Base-by-base conservation (phyloP, 805 yeast species). In the Tanozyma kutaoensis region DNA sequence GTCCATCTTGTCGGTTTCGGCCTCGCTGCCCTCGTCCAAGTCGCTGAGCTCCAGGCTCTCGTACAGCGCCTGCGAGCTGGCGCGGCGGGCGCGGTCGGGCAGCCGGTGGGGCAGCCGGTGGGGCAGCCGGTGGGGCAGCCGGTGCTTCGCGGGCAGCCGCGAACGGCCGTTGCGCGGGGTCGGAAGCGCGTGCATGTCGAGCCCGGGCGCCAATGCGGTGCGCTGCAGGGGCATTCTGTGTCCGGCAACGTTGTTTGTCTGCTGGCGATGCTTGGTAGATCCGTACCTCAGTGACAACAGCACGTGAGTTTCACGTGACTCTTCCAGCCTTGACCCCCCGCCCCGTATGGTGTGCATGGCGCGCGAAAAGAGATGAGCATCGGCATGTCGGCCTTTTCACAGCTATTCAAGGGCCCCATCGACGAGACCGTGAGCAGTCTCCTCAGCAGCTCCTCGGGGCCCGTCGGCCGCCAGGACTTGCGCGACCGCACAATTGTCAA, bases 1-100 rank as follows among this genome's bases (percentile, higher is more conserved):
- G 33, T 72, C 88, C 81, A 84, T 72, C 40, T 71, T 76, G 45
- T 85, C 95, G 0, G 96, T 85, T 46, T 85, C 96, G 12, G 91
- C 94, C 50, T 85, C 95, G 11, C 91, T 76, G 29, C 64, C 73
- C 31, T 69, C 59, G 28, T 70, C 77, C 25, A 71, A 48, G 30
- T 71, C 79, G 22, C 64, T 57, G 24, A 59, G 45, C 32, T 59
- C 66, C 7, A 61, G 54, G 40, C 62, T 56, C 23, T 57, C 63
- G 38, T 50, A 52, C 27, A 36, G 43, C 31, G 43, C 53, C 28
- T 40, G 4, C 8, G 12, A 20, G 12, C 5, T 6, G 22, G 12
- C 8, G 10, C 5, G 22, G 22, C 30, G 33, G 10, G 22, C 14
- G 14, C 15, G 11, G 6, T 12, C 22, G 22, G 13, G 12, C 12